Base-by-base conservation (phyloP, 371 early-diverging fungal genomes). In the Rhizopus delemar region DNA sequence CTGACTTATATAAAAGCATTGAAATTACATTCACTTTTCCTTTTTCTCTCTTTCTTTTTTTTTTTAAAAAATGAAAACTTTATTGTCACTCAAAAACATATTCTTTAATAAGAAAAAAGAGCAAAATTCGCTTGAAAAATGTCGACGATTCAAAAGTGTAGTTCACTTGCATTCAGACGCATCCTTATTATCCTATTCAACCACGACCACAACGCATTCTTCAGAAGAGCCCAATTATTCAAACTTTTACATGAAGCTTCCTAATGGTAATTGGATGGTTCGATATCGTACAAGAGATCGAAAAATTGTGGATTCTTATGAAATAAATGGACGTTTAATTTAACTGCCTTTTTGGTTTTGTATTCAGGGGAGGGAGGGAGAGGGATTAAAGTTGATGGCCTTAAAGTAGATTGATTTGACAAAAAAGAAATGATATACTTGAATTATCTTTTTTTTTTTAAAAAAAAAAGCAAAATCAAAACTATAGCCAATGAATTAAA, bases 241-340 rank as follows among this genome's bases (percentile, higher is more conserved):
- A 11, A 78, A 78, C 45, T 78, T 78, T 35, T 78, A 78, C 50
- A 62, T 75, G 22, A 73, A 73, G 41, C 22, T 78, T 6, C 78
- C 78, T 11, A 64, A 78, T 56, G 78, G 78, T 8, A 65, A 66
- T 15, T 78, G 73, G 68, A 75, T 78, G 78, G 46, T 78, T 34
- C 63, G 74, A 15, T 78, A 75, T 57, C 67, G 78, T 13, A 62
- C 69, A 32, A 75, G 78, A 0, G 70, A 78, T 34, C 69, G 75
- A 29, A 66, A 73, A 43, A 75, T 73, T 28, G 58, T 78, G 22
- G 65, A 75, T 3, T 73, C 75, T 9, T 75, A 75, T 52, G 69
- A 68, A 38, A 60, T 75, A 46, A 71, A 74, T 62, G 71, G 70
- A 8, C 66, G 66, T 34, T 53, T 70, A 54, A 70, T 70, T 38